These are phyloP conservation scores for Ustilago hordei DNA, from an alignment of 1,284 basidiomycete genomes.

Conservation along the genomic window DNA sequence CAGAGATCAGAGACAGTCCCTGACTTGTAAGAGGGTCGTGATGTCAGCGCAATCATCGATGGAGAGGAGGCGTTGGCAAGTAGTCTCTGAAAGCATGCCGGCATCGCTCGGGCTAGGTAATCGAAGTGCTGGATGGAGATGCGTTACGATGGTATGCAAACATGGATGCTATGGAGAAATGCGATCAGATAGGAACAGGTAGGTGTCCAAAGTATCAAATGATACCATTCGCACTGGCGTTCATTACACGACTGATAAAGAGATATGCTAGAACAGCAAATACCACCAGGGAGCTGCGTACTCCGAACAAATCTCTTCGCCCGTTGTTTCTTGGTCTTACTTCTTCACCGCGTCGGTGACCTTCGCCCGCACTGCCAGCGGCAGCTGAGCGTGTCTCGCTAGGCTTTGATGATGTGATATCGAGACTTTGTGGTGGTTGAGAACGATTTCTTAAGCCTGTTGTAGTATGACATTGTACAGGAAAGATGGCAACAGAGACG, in stretches of 20 bases:
- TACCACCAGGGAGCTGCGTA: conserved; percentile 50
- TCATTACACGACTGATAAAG: conserved; percentile 55
- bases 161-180: conserved; percentile 10
- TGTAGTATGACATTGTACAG: neutral
- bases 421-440: neutral
- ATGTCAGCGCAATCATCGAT: neutral
- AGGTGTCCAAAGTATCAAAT: conserved; percentile 20
- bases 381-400: neutral
- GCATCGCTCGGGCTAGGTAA: neutral
- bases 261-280: conserved; percentile 56
- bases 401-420: neutral
- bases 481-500: neutral
- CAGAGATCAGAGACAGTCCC: too few species aligned
- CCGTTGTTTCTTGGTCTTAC: conserved; percentile 19
- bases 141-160: neutral
- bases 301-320: conserved; percentile 40
- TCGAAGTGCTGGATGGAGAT: neutral
- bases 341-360: conserved; percentile 13
- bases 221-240: conserved; percentile 43
- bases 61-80: neutral
- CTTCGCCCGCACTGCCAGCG: neutral
- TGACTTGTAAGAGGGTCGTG: too few species aligned
- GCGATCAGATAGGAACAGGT: conserved; percentile 1
- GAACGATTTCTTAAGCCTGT: conserved; percentile 29
- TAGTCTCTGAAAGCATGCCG: neutral